phyloP scores from a whole-genome alignment of 345 rosid genomes.

The Lepidium sativum region DNA sequence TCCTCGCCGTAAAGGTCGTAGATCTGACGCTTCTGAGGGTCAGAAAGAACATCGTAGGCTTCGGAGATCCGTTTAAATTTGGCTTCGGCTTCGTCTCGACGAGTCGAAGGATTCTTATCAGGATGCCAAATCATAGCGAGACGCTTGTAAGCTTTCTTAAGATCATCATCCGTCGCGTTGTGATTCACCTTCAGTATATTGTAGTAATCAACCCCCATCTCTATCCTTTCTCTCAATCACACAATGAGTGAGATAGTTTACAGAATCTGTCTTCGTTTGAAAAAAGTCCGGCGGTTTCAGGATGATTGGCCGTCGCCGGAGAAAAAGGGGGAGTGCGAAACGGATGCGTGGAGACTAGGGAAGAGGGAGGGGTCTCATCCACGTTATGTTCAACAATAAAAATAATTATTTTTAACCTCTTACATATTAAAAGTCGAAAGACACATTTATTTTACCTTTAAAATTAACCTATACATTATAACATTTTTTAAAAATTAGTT shows the following conservation, averaged over 20 bases:
- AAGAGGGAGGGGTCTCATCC: background rate
- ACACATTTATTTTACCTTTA: too few relatives aligned
- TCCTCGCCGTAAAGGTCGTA: slow-evolving; percentile 91
- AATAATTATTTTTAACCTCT: background rate
- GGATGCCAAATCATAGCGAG: slow-evolving; percentile 99
- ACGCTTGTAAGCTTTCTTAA: slow-evolving; percentile 79
- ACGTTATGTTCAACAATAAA: background rate
- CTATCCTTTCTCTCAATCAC: background rate
- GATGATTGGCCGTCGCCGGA: slow-evolving; percentile 14
- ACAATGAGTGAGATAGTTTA: background rate
- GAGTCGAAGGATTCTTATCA: slow-evolving; percentile 69
- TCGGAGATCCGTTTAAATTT: slow-evolving; percentile 93
- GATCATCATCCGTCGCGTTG: slow-evolving; percentile 77
- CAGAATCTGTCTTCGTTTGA: background rate
- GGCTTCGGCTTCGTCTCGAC: slow-evolving; percentile 67
- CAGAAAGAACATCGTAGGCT: slow-evolving; percentile 72
- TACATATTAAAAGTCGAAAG: too few relatives aligned
- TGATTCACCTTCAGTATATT: slow-evolving; percentile 85
- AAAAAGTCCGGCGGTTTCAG: background rate
- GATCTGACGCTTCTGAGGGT: slow-evolving; percentile 87
- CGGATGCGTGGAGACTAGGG: slow-evolving; percentile 19
- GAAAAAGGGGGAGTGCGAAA: background rate
- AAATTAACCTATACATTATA: too few relatives aligned
- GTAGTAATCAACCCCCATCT: slow-evolving; percentile 91
- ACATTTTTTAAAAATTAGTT: too few relatives aligned